These are phyloP conservation scores for Rhizophlyctis rosea DNA, from an alignment of 192 early-diverging fungal genomes.

Conservation along the genomic window DNA sequence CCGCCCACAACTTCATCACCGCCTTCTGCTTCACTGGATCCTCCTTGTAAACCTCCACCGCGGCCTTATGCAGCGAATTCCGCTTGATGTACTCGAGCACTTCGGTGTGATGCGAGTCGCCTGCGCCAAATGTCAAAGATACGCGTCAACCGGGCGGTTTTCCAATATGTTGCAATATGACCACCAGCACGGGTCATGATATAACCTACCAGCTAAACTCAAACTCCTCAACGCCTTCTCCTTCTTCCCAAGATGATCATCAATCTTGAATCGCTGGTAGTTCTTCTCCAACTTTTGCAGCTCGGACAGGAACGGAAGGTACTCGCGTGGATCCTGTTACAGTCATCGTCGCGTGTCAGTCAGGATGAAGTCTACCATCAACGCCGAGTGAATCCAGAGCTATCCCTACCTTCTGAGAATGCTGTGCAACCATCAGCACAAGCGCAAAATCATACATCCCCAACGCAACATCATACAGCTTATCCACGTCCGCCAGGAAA, in stretches of 20 bases:
- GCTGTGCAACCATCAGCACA: conserved; percentile 93
- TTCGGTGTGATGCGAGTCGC: conserved; percentile 36
- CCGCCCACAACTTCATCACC: conserved; percentile 57
- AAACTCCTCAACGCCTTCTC: conserved; percentile 72
- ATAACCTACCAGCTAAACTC: conserved; percentile 4
- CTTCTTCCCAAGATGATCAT: conserved; percentile 74
- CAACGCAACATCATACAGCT: conserved; percentile 85
- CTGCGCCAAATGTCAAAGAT: conserved; percentile 6
- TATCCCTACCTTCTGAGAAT: conserved; percentile 82
- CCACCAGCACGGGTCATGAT: background rate
- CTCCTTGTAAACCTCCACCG: conserved; percentile 53
- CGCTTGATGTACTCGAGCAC: conserved; percentile 58
- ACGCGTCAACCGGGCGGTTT: background rate
- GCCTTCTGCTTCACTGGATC: conserved; percentile 41
- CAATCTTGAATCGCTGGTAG: conserved; percentile 84
- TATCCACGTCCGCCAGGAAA: conserved; percentile 86
- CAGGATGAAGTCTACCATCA: too few species aligned
- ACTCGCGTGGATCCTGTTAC: conserved; percentile 84
- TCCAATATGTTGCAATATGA: background rate
- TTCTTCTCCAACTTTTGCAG: conserved; percentile 71
- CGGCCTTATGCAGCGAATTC: conserved; percentile 63
- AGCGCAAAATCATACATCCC: conserved; percentile 92
- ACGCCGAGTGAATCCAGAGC: too few species aligned
- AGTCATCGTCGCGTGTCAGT: background rate
- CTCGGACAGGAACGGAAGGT: conserved; percentile 80